Conservation (phyloP, 1,284 basidiomycete genomes). For the Cystobasidium slooffiae region DNA sequence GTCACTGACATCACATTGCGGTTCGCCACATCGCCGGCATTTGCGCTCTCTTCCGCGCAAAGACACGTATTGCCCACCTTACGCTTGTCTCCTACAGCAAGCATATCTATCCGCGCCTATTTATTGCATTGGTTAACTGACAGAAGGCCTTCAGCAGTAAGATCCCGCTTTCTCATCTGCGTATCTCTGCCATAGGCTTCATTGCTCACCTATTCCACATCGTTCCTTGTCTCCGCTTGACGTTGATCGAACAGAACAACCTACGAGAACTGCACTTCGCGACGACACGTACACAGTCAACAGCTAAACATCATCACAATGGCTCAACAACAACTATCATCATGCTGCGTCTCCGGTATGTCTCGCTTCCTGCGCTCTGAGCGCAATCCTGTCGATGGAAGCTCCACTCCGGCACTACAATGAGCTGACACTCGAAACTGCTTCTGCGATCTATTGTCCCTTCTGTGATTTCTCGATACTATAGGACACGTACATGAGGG, state of each 20-base stretch:
- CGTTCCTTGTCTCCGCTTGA: background rate
- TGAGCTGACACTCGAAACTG: background rate
- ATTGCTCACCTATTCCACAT: background rate
- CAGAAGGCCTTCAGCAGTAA: no score
- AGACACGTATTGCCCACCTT: no score
- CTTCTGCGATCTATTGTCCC: background rate
- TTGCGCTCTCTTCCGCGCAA: no score
- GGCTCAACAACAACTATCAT: constrained; percentile 43
- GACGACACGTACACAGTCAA: background rate
- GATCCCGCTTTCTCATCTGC: no score
- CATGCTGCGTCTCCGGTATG: constrained; percentile 48
- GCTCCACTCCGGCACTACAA: no score
- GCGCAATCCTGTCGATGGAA: background rate
- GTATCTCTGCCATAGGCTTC: no score
- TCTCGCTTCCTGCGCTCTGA: background rate
- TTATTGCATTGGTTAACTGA: no score
- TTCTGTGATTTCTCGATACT: background rate
- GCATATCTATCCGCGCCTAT: no score
- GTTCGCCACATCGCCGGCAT: no score
- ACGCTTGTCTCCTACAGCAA: no score
- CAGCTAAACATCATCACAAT: background rate
- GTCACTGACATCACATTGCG: no score
- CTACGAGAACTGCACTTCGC: background rate
- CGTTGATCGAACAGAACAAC: no score
- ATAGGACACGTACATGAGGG: constrained; percentile 50